phyloP scores from a whole-genome alignment of 1,139 yeast genomes.

The Debaryomycetaceae sp. region DNA sequence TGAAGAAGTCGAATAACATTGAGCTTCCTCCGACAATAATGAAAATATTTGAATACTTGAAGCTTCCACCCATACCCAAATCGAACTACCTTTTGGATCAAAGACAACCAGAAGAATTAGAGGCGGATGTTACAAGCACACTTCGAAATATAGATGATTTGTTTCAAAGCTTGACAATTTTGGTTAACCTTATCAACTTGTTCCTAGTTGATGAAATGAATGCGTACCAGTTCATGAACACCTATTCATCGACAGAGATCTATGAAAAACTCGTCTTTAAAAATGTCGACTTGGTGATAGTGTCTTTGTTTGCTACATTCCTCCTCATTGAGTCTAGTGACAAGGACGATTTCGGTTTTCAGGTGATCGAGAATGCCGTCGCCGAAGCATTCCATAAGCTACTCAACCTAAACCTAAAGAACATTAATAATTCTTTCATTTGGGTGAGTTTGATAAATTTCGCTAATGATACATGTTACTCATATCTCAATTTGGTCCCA shows the following conservation, averaged over 20 bases:
- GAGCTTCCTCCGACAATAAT: slow-evolving; percentile 15
- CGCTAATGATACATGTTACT: slow-evolving; percentile 29
- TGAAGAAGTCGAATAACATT: slow-evolving; percentile 8
- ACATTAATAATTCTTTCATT: slow-evolving; percentile 10
- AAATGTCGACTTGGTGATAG: slow-evolving; percentile 14
- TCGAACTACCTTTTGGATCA: slow-evolving; percentile 14
- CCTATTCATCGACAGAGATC: slow-evolving; percentile 7
- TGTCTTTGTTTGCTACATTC: slow-evolving; percentile 16
- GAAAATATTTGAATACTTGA: slow-evolving; percentile 13
- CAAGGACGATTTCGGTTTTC: slow-evolving; percentile 1
- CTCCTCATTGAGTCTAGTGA: slow-evolving; percentile 6
- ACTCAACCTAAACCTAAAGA: slow-evolving; percentile 9
- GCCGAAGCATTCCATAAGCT: slow-evolving; percentile 8
- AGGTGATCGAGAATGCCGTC: slow-evolving; percentile 5
- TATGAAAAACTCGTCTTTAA: slow-evolving; percentile 14
- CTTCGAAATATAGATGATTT: slow-evolving; percentile 7
- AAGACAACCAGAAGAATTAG: slow-evolving; percentile 7
- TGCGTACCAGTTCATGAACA: slow-evolving; percentile 12
- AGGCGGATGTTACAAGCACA: slow-evolving; percentile 3
- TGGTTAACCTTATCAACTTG: slow-evolving; percentile 8
- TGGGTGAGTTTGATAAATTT: slow-evolving; percentile 30
- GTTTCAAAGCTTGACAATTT: slow-evolving; percentile 9
- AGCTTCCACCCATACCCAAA: slow-evolving; percentile 30
- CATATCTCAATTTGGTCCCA: slow-evolving; percentile 20
- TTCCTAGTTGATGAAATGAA: slow-evolving; percentile 17